A percentile compares a stretch with the other conserved stretches of the same genome.
phyloP scores from a whole-genome alignment of 371 early-diverging fungal genomes.

The Mycotypha africana region DNA sequence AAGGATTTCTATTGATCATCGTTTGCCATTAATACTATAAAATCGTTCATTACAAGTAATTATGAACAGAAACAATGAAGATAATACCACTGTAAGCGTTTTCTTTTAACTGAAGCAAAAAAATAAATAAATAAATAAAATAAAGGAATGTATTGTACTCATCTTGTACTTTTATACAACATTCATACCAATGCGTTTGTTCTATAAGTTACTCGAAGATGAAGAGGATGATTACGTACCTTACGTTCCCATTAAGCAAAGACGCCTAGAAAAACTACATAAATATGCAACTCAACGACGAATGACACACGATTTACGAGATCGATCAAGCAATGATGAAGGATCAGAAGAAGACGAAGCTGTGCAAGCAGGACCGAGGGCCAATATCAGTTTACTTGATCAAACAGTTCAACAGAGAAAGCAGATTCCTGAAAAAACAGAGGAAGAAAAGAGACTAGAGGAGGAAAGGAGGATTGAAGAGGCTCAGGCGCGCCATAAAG shows the following conservation, averaged over 20 bases:
- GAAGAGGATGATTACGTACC: slow-evolving; percentile 62
- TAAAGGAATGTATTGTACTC: too few relatives aligned
- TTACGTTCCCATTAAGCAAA: slow-evolving; percentile 78
- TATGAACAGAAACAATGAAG: too few relatives aligned
- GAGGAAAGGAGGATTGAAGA: slow-evolving; percentile 80
- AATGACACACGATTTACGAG: slow-evolving; percentile 19
- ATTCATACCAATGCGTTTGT: too few relatives aligned
- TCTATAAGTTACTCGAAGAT: too few relatives aligned
- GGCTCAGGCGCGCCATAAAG: slow-evolving; percentile 76
- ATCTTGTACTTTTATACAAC: too few relatives aligned
- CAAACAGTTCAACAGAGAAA: slow-evolving; percentile 75
- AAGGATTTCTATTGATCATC: too few relatives aligned
- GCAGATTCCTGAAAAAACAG: slow-evolving; percentile 52
- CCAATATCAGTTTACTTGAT: slow-evolving; percentile 75
- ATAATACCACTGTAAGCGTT: too few relatives aligned
- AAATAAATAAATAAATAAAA: too few relatives aligned
- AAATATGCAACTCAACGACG: slow-evolving; percentile 42
- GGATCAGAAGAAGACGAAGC: slow-evolving; percentile 44
- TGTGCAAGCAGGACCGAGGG: slow-evolving; percentile 49
- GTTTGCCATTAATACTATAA: too few relatives aligned
- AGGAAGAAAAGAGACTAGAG: slow-evolving; percentile 75
- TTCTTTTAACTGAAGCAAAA: too few relatives aligned
- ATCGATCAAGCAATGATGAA: too few relatives aligned
- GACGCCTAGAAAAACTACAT: slow-evolving; percentile 55
- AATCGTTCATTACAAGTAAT: too few relatives aligned